Conservation (phyloP, 2,329 filamentous ascomycete species). For the Aspergillus fischeri region DNA sequence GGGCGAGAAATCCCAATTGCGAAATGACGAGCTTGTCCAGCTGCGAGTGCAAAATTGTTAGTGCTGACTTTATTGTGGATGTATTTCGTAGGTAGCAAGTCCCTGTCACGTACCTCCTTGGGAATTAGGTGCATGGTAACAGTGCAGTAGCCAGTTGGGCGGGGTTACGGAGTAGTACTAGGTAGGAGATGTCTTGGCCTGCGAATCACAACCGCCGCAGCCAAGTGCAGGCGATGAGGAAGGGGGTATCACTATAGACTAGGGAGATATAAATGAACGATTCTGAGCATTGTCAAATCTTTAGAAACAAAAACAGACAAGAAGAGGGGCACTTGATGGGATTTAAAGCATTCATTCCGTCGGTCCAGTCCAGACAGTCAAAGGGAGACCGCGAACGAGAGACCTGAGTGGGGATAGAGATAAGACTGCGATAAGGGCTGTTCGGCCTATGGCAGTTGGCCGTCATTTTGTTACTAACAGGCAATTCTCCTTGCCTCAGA, state of each 20-base stretch:
- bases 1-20: conserved; percentile 81
- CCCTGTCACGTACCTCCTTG: conserved; percentile 37
- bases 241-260: background rate
- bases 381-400: too few species aligned
- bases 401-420: conserved; percentile 14
- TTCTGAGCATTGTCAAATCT: background rate
- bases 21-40: conserved; percentile 94
- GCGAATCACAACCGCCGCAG: conserved; percentile 9
- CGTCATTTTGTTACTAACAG: conserved; percentile 5
- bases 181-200: conserved; percentile 7
- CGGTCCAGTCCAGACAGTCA: too few species aligned
- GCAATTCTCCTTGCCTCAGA: too few species aligned
- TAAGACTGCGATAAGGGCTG: conserved; percentile 14
- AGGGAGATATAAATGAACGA: too few species aligned
- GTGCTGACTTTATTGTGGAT: background rate
- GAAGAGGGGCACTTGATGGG: conserved; percentile 1
- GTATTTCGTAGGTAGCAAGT: background rate
- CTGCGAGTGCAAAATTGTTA: conserved; percentile 45
- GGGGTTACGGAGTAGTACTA: background rate
- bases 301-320: conserved; percentile 2
- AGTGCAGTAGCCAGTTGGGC: conserved; percentile 5
- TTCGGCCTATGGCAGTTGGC: conserved; percentile 12
- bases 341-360: background rate
- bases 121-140: conserved; percentile 44
- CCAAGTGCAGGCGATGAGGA: conserved; percentile 1